Percentiles rank a stretch among this genome's conserved stretches.
Evolutionary conservation across 768 basidiomycete species (phyloP).

Genomic region (Kwoniella mangroviensis): DNA sequence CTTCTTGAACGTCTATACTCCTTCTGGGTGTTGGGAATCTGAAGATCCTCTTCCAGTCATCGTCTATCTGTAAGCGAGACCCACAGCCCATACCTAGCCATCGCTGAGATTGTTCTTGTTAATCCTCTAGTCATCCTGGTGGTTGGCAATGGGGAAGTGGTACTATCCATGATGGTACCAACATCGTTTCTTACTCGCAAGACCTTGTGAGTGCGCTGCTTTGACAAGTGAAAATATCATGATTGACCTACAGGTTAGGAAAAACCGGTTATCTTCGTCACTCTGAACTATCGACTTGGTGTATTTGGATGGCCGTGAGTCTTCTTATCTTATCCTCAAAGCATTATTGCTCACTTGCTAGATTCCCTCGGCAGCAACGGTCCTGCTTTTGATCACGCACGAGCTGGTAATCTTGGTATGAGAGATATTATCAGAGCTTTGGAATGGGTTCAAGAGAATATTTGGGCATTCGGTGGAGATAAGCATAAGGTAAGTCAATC

Average conservation of each 20-base stretch:
- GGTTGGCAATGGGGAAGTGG: constrained; percentile 41
- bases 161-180: constrained; percentile 53
- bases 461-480: constrained; percentile 70
- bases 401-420: constrained; percentile 64
- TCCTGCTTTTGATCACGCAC: constrained; percentile 38
- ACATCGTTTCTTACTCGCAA: constrained; percentile 39
- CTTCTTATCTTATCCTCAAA: neutral
- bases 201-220: constrained; percentile 17
- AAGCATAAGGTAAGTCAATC: constrained; percentile 45
- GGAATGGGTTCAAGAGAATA: constrained; percentile 69
- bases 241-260: constrained; percentile 41
- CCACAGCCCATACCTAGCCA: neutral
- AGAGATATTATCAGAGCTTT: constrained; percentile 68
- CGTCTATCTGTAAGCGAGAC: constrained; percentile 58
- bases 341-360: neutral
- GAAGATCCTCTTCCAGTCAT: constrained; percentile 60
- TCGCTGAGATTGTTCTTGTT: constrained; percentile 34
- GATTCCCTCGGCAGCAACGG: constrained; percentile 31
- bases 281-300: constrained; percentile 64
- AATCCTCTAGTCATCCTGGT: constrained; percentile 59
- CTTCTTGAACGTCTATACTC: constrained; percentile 62
- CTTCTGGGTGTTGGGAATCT: constrained; percentile 36
- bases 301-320: constrained; percentile 61
- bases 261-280: constrained; percentile 64
- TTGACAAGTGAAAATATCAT: neutral